Evolutionary conservation across 225 moss, liverwort and hornwort species (phyloP).

Genomic region (Marchantia polymorpha): DNA sequence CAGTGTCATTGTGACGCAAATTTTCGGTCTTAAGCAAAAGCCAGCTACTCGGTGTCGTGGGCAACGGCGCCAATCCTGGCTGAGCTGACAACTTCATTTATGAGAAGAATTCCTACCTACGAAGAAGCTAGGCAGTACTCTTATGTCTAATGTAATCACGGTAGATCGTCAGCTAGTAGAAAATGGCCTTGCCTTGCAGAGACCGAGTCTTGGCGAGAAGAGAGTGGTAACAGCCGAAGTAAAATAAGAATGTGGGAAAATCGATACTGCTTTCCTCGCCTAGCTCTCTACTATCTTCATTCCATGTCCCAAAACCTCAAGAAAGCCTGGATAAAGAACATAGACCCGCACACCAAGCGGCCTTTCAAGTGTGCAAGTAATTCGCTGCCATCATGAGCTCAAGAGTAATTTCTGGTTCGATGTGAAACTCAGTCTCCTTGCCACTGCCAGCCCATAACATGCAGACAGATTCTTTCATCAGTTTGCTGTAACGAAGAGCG

Average conservation of each 20-base stretch:
- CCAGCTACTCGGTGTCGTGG: background rate
- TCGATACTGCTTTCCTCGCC: background rate
- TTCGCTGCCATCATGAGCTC: conserved; percentile 98
- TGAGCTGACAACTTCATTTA: background rate
- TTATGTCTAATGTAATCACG: background rate
- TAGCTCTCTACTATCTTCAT: background rate
- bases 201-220: background rate
- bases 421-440: conserved; percentile 77
- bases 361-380: conserved; percentile 71
- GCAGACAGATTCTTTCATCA: background rate
- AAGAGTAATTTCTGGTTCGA: conserved; percentile 87
- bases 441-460: conserved; percentile 46
- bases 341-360: conserved; percentile 5
- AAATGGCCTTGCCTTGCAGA: background rate
- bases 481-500: background rate
- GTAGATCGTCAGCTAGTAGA: background rate
- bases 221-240: background rate
- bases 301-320: background rate
- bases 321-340: background rate
- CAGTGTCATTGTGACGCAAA: background rate
- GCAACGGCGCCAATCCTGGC: too few relatives aligned
- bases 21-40: background rate
- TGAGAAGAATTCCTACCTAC: background rate
- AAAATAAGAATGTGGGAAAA: background rate
- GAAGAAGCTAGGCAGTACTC: background rate